A percentile compares a stretch with the other conserved stretches of the same genome.
Conservation (phyloP, 371 early-diverging fungal species). For the Umbelopsis sp. region DNA sequence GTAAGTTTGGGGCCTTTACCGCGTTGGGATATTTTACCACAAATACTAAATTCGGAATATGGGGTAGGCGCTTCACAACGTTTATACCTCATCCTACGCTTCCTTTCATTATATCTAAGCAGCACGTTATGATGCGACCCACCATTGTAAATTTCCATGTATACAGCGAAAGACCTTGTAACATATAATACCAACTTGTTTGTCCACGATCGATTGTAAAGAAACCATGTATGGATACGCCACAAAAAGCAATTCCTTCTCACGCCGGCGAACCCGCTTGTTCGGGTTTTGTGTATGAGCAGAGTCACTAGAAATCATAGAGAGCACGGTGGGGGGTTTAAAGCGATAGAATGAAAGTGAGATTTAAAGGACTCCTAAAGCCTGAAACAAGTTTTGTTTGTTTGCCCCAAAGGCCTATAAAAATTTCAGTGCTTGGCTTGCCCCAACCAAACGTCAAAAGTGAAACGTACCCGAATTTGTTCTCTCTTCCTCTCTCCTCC, state of each 20-base stretch:
- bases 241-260: too few relatives aligned
- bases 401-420: too few relatives aligned
- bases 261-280: too few relatives aligned
- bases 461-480: background rate
- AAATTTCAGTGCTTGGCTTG: background rate
- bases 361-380: too few relatives aligned
- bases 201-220: background rate
- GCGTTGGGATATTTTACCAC: too few relatives aligned
- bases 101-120: slow-evolving; percentile 10
- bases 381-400: too few relatives aligned
- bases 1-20: background rate
- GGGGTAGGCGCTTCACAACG: slow-evolving; percentile 18
- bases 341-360: too few relatives aligned
- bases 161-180: background rate
- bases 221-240: too few relatives aligned
- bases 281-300: too few relatives aligned
- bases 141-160: slow-evolving; percentile 16
- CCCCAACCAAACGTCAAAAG: background rate
- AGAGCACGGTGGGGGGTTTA: too few relatives aligned
- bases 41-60: too few relatives aligned
- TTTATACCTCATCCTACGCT: slow-evolving; percentile 21
- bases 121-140: slow-evolving; percentile 10
- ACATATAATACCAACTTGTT: background rate
- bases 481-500: background rate
- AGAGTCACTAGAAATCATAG: too few relatives aligned